Conservation (phyloP, 305 asterid species). For the Petunia hybrid region DNA sequence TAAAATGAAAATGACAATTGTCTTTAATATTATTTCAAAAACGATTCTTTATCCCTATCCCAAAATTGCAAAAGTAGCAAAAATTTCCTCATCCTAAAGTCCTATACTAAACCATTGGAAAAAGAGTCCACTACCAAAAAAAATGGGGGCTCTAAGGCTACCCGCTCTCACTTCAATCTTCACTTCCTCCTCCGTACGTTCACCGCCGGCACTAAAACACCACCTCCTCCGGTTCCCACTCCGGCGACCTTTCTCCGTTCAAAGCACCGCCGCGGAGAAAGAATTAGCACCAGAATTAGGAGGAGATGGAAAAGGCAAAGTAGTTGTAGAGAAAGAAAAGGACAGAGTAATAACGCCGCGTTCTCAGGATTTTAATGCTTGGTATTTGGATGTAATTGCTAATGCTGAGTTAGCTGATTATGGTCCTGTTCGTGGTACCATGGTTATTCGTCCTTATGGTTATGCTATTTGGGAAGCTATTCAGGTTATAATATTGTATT, state of each 20-base stretch:
- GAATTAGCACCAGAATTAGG: slow-evolving; percentile 56
- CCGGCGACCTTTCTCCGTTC: slow-evolving; percentile 63
- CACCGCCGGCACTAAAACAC: slow-evolving; percentile 45
- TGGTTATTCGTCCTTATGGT: slow-evolving; percentile 99
- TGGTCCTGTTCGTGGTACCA: slow-evolving; percentile 98
- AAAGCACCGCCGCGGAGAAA: slow-evolving; percentile 62
- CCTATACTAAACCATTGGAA: neutral
- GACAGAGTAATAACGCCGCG: slow-evolving; percentile 85
- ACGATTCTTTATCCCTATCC: too few species aligned
- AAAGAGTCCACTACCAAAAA: neutral
- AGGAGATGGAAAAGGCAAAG: slow-evolving; percentile 50
- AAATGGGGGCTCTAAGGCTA: slow-evolving; percentile 82
- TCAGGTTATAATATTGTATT: slow-evolving; percentile 56
- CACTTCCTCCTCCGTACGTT: slow-evolving; percentile 57
- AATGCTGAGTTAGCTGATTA: slow-evolving; percentile 97
- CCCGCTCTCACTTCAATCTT: slow-evolving; percentile 71
- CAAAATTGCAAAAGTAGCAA: too few species aligned
- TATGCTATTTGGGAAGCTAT: slow-evolving; percentile 99
- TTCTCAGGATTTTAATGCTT: slow-evolving; percentile 93
- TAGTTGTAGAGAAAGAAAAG: slow-evolving; percentile 57
- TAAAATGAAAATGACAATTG: too few species aligned
- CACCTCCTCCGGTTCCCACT: slow-evolving; percentile 48
- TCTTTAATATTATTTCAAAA: too few species aligned
- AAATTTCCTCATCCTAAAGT: slow-evolving; percentile 23
- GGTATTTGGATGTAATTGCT: slow-evolving; percentile 92